phyloP scores from a whole-genome alignment of 805 yeast genomes.

The Pichia insulana region DNA sequence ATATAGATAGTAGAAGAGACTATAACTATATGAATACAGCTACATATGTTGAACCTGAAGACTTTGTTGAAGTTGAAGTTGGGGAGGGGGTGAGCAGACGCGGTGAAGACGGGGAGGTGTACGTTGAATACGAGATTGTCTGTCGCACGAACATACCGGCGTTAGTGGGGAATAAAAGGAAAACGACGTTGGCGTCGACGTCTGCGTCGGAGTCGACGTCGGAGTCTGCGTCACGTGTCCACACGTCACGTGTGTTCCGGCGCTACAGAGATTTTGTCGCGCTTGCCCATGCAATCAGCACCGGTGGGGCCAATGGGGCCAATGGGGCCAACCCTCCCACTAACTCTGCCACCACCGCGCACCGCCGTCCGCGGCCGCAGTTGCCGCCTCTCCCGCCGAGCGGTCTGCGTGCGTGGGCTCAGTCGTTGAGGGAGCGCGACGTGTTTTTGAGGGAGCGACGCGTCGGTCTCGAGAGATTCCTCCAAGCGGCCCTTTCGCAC shows the following conservation, averaged over 20 bases:
- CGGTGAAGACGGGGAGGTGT: conserved; percentile 44
- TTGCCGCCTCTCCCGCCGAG: too few relatives aligned
- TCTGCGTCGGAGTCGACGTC: too few relatives aligned
- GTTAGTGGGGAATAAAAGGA: conserved; percentile 53
- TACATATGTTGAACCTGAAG: conserved; percentile 88
- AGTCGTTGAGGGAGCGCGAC: too few relatives aligned
- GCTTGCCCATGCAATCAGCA: conserved; percentile 4
- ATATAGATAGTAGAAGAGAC: too few relatives aligned
- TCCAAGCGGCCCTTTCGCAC: background rate
- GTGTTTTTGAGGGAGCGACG: too few relatives aligned
- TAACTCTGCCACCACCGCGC: too few relatives aligned
- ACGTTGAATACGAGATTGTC: conserved; percentile 84
- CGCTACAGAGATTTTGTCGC: conserved; percentile 55
- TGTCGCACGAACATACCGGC: conserved; percentile 90
- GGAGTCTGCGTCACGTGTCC: too few relatives aligned
- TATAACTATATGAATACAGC: too few relatives aligned
- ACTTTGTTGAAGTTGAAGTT: conserved; percentile 86
- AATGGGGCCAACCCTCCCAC: too few relatives aligned
- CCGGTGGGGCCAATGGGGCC: too few relatives aligned
- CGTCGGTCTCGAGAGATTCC: background rate
- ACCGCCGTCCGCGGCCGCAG: background rate
- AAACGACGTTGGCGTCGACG: too few relatives aligned
- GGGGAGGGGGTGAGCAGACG: conserved; percentile 73
- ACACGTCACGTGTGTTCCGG: conserved; percentile 46
- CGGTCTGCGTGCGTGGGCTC: too few relatives aligned